Percentiles rank a stretch among this genome's conserved stretches.
Conservation (phyloP, 148 eudicot species). For the Rhododendron williamsianum region DNA sequence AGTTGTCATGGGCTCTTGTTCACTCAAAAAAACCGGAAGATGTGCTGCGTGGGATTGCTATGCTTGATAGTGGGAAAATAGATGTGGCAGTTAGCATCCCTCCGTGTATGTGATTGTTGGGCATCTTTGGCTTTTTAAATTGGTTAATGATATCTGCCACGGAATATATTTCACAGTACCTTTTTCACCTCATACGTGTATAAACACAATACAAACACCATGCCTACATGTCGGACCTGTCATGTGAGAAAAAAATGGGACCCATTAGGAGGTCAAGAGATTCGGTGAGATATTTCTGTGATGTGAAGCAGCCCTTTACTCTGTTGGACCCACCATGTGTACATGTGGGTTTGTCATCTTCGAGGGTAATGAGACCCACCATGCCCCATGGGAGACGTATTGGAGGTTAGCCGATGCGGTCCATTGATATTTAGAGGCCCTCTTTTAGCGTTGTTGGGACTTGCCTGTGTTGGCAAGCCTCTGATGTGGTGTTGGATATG, state of each 20-base stretch:
- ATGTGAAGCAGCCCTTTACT: too few species aligned
- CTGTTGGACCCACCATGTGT: too few species aligned
- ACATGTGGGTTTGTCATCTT: too few species aligned
- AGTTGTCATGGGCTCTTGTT: conserved; percentile 42
- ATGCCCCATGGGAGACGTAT: too few species aligned
- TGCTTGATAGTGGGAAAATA: conserved; percentile 28
- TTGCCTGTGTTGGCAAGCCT: too few species aligned
- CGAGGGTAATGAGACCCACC: too few species aligned
- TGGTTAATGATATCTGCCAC: background rate
- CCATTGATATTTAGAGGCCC: too few species aligned
- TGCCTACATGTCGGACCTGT: background rate
- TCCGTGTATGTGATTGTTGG: background rate
- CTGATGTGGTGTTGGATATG: too few species aligned
- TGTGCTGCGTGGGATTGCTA: conserved; percentile 42
- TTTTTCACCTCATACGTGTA: background rate
- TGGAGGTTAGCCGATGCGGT: too few species aligned
- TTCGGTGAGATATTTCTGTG: background rate
- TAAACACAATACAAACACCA: too few species aligned
- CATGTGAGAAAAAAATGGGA: too few species aligned
- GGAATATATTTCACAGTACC: background rate
- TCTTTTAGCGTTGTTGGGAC: too few species aligned
- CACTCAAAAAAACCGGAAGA: conserved; percentile 37
- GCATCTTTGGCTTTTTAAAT: background rate
- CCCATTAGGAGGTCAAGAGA: background rate
- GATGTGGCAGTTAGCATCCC: background rate